Conservation (phyloP, 2,329 filamentous ascomycete genomes). For the Diaporthe eres region DNA sequence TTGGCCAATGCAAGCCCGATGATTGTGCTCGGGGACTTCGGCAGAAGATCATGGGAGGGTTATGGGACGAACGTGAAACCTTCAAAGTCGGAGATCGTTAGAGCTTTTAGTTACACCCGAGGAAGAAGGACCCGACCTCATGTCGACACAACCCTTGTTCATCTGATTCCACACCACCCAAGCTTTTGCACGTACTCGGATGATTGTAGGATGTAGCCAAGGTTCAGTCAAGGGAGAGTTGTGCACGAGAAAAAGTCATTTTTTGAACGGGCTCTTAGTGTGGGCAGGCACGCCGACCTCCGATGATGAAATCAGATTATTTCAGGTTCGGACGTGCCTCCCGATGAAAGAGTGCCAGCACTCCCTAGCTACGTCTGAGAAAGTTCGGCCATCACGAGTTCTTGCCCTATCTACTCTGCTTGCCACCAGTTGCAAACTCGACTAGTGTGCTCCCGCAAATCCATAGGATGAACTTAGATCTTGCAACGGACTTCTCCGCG, state of each 20-base stretch:
- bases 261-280: not conserved
- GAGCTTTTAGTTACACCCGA: not conserved
- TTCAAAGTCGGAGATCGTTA: slow-evolving; percentile 2
- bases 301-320: not conserved
- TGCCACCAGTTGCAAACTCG: too few relatives aligned
- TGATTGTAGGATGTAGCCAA: too few relatives aligned
- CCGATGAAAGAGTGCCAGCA: not conserved
- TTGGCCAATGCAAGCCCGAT: slow-evolving; percentile 14
- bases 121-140: not conserved
- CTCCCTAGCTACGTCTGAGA: not conserved
- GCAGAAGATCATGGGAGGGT: slow-evolving; percentile 5
- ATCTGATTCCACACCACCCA: not conserved
- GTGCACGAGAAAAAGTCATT: not conserved
- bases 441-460: too few relatives aligned
- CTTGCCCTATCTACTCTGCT: not conserved
- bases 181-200: not conserved
- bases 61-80: slow-evolving; percentile 32
- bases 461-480: not conserved
- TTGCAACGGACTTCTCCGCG: too few relatives aligned
- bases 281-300: not conserved
- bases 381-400: too few relatives aligned
- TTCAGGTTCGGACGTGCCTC: not conserved
- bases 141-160: not conserved
- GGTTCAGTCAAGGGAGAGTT: not conserved
- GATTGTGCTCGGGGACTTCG: slow-evolving; percentile 1